These are phyloP conservation scores for Barnettozyma pratensis DNA, from an alignment of 805 yeast species.

Conservation along the genomic window DNA sequence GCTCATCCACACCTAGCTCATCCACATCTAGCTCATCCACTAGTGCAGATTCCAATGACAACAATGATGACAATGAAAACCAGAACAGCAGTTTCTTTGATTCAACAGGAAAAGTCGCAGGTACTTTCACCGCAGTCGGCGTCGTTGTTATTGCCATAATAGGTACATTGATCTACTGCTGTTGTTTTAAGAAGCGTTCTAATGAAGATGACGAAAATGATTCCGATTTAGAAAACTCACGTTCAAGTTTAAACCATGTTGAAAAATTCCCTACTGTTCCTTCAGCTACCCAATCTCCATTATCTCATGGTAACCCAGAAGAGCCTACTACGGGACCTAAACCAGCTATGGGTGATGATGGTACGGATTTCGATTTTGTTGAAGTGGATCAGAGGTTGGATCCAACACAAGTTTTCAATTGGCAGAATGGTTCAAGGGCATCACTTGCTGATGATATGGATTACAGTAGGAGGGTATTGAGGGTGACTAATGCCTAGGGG, in stretches of 20 bases:
- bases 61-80: slow-evolving; percentile 23
- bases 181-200: slow-evolving; percentile 28
- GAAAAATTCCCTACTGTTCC: not conserved
- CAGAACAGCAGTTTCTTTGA: slow-evolving; percentile 45
- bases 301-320: not conserved
- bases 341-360: slow-evolving; percentile 3
- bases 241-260: not conserved
- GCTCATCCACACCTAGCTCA: slow-evolving; percentile 14
- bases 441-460: slow-evolving; percentile 53
- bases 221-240: slow-evolving; percentile 12
- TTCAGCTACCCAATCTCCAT: not conserved
- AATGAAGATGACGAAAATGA: slow-evolving; percentile 10
- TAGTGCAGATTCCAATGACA: slow-evolving; percentile 1
- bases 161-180: slow-evolving; percentile 38
- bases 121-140: slow-evolving; percentile 74
- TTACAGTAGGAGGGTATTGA: slow-evolving; percentile 49
- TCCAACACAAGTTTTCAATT: slow-evolving; percentile 45
- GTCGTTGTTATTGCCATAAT: slow-evolving; percentile 46
- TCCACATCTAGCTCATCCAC: slow-evolving; percentile 8
- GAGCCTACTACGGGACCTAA: slow-evolving; percentile 2
- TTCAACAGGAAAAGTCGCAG: slow-evolving; percentile 71
- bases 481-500: slow-evolving; percentile 41
- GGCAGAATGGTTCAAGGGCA: slow-evolving; percentile 40
- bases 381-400: slow-evolving; percentile 59
- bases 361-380: slow-evolving; percentile 21